These are phyloP conservation scores for Rubus parviflorus DNA, from an alignment of 306 rosid genomes.

Conservation along the genomic window DNA sequence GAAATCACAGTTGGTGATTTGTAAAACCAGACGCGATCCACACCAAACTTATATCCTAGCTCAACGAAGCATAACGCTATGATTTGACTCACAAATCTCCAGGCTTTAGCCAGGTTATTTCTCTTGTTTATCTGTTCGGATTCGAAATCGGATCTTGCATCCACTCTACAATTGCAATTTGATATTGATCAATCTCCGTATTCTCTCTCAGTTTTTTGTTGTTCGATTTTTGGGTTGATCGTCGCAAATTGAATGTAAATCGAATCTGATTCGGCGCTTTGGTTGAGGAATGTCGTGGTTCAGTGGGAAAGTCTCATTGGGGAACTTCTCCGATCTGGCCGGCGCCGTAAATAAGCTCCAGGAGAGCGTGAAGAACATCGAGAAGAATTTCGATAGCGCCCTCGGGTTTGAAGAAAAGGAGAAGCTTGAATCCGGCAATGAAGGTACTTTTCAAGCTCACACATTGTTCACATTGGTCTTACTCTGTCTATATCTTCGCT, in stretches of 20 bases:
- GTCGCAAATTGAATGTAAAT: constrained; percentile 9
- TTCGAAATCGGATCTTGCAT: constrained; percentile 26
- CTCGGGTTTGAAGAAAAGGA: constrained; percentile 83
- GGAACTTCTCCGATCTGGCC: constrained; percentile 93
- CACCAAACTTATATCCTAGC: constrained; percentile 8
- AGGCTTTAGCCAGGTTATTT: constrained; percentile 26
- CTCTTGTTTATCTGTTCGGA: constrained; percentile 3
- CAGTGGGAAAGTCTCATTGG: constrained; percentile 72
- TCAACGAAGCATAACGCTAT: constrained; percentile 27
- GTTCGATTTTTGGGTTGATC: background rate
- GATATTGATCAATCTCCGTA: background rate
- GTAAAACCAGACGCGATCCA: background rate
- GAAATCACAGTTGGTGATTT: background rate
- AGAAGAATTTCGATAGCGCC: constrained; percentile 93
- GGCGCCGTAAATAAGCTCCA: constrained; percentile 98
- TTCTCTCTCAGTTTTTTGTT: background rate
- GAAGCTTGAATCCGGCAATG: constrained; percentile 63
- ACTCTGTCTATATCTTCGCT: background rate
- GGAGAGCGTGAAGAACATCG: constrained; percentile 97
- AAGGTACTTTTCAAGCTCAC: constrained; percentile 55
- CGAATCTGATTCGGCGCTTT: constrained; percentile 29
- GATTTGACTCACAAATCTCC: constrained; percentile 42
- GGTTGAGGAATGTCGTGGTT: constrained; percentile 89
- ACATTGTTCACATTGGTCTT: constrained; percentile 18
- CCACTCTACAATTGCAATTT: background rate